A percentile compares a stretch with the other conserved stretches of the same genome.
Evolutionary conservation across 345 rosid species (phyloP).

Genomic region (Cardamine resedifolia): DNA sequence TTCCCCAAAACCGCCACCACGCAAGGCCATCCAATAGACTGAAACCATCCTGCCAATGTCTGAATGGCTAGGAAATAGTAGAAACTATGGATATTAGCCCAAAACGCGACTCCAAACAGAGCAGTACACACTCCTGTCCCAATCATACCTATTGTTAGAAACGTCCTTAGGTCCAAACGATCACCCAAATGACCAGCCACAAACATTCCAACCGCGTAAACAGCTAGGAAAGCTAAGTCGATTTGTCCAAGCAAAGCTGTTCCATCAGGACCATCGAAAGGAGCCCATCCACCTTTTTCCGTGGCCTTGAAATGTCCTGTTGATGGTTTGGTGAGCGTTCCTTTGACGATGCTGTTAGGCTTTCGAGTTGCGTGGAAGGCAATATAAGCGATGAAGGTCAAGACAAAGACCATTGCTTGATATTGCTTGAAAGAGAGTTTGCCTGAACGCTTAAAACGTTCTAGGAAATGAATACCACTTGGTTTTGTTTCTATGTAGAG

Average conservation of each 20-base stretch:
- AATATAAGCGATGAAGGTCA: constrained; percentile 73
- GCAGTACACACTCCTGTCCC: constrained; percentile 83
- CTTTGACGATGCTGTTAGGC: constrained; percentile 87
- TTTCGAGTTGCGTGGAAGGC: constrained; percentile 84
- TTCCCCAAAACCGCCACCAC: constrained; percentile 95
- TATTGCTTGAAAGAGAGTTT: constrained; percentile 62
- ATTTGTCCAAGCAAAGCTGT: constrained; percentile 76
- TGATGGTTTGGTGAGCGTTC: constrained; percentile 64
- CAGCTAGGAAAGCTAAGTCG: constrained; percentile 73
- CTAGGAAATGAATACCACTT: constrained; percentile 59
- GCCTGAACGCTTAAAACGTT: constrained; percentile 43
- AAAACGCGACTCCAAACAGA: constrained; percentile 74
- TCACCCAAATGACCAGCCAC: constrained; percentile 90
- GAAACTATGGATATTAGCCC: constrained; percentile 72
- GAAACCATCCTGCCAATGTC: constrained; percentile 79
- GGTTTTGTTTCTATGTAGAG: constrained; percentile 49
- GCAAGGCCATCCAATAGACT: constrained; percentile 98
- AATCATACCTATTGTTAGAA: constrained; percentile 78
- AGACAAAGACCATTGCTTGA: constrained; percentile 68
- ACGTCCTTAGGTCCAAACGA: constrained; percentile 68
- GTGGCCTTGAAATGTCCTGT: constrained; percentile 29
- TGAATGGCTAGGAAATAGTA: constrained; percentile 64
- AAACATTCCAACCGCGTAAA: constrained; percentile 81
- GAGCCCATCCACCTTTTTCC: constrained; percentile 74
- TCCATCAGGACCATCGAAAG: constrained; percentile 71